A percentile compares a stretch with the other conserved stretches of the same genome.
These are phyloP conservation scores for Triticum turgidum DNA, from an alignment of 176 grass and related monocot genomes.

Conservation along the genomic window DNA sequence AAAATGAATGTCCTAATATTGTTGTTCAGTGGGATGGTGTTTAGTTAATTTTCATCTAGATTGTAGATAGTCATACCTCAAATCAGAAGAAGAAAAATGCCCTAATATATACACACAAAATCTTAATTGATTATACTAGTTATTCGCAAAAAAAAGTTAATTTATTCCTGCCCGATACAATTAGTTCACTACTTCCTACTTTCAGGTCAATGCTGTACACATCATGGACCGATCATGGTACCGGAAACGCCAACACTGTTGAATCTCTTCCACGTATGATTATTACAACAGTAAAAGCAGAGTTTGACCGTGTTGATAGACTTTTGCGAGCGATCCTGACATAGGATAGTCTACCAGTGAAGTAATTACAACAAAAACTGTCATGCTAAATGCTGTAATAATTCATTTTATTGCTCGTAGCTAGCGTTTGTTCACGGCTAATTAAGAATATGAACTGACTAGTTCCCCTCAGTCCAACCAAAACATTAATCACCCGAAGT, in stretches of 20 bases:
- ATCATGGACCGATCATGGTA: background rate
- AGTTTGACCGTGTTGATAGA: background rate
- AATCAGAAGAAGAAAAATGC: too few species aligned
- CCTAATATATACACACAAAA: too few species aligned
- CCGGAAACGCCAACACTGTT: background rate
- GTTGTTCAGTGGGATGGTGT: too few species aligned
- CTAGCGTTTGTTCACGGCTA: background rate
- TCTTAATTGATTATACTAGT: too few species aligned
- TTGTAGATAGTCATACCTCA: too few species aligned
- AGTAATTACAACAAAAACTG: background rate
- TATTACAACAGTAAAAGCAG: background rate
- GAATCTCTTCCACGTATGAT: background rate
- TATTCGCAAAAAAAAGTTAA: too few species aligned
- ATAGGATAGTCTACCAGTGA: background rate
- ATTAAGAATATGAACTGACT: background rate
- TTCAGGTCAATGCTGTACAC: too few species aligned
- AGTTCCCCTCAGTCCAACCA: constrained; percentile 7
- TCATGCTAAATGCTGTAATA: background rate
- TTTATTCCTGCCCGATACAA: background rate
- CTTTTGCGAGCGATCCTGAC: background rate
- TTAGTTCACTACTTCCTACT: background rate
- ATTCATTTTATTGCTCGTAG: background rate
- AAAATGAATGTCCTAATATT: too few species aligned
- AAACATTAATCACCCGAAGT: background rate
- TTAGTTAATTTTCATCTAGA: too few species aligned